These are phyloP conservation scores for Tremella yokohamensis DNA, from an alignment of 768 basidiomycete genomes.

Conservation along the genomic window DNA sequence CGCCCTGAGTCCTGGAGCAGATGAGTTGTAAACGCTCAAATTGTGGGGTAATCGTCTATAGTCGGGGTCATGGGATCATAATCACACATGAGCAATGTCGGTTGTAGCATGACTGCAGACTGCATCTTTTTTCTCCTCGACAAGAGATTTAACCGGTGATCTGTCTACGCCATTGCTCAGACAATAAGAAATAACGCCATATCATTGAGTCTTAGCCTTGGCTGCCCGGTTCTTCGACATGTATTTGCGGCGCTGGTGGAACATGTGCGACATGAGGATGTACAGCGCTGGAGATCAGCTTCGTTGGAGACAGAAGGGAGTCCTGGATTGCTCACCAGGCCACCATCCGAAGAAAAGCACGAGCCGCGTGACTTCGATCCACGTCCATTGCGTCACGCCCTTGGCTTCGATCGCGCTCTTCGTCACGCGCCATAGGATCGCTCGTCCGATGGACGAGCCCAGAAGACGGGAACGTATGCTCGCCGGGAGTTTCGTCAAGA, in stretches of 20 bases:
- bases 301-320: neutral
- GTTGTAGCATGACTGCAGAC: too few relatives aligned
- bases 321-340: constrained; percentile 62
- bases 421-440: constrained; percentile 39
- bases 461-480: constrained; percentile 44
- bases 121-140: too few relatives aligned
- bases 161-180: too few relatives aligned
- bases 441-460: constrained; percentile 53
- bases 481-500: constrained; percentile 29
- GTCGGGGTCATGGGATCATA: too few relatives aligned
- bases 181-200: too few relatives aligned
- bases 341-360: constrained; percentile 76
- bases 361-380: constrained; percentile 61
- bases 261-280: constrained; percentile 63
- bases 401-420: constrained; percentile 17
- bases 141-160: too few relatives aligned
- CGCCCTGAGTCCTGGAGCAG: too few relatives aligned
- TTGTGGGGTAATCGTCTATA: too few relatives aligned
- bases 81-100: too few relatives aligned
- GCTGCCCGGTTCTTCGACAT: constrained; percentile 51
- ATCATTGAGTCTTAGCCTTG: constrained; percentile 5
- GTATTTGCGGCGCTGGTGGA: constrained; percentile 59
- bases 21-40: too few relatives aligned
- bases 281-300: constrained; percentile 54
- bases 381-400: constrained; percentile 54